Percentiles rank a stretch among this genome's conserved stretches.
phyloP scores from a whole-genome alignment of 2,329 filamentous ascomycete species.

The Exserohilum rostratum region DNA sequence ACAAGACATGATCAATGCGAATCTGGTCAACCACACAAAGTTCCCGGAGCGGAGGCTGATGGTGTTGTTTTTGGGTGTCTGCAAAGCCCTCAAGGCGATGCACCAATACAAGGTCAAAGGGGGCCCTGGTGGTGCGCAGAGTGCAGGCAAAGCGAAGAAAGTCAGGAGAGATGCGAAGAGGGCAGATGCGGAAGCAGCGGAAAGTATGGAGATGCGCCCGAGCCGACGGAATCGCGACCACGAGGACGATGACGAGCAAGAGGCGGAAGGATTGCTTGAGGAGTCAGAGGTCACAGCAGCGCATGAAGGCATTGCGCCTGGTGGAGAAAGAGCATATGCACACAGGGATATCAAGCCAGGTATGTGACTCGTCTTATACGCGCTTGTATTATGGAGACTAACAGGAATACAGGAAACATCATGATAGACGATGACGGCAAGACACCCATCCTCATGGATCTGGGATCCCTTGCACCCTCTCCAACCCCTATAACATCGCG shows the following conservation, averaged over 20 bases:
- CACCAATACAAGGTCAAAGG: constrained; percentile 78
- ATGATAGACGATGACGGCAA: constrained; percentile 95
- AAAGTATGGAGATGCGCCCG: constrained; percentile 50
- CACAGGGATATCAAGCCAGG: constrained; percentile 98
- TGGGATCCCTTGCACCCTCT: constrained; percentile 86
- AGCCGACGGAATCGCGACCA: constrained; percentile 45
- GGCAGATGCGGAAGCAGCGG: constrained; percentile 59
- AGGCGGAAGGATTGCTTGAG: constrained; percentile 84
- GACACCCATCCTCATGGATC: constrained; percentile 93
- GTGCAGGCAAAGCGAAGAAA: constrained; percentile 61
- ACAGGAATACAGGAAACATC: constrained; percentile 73
- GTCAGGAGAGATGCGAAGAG: constrained; percentile 62
- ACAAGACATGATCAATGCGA: constrained; percentile 98
- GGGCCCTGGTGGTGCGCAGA: constrained; percentile 58
- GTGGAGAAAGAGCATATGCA: constrained; percentile 79
- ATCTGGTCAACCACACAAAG: constrained; percentile 89
- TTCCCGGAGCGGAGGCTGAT: constrained; percentile 90
- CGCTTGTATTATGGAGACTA: constrained; percentile 4
- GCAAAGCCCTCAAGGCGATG: constrained; percentile 85
- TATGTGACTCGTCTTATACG: constrained; percentile 51
- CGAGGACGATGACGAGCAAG: constrained; percentile 73
- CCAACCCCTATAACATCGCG: constrained; percentile 89
- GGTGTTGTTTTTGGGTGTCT: constrained; percentile 90
- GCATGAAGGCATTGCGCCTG: constrained; percentile 71
- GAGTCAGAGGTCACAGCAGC: constrained; percentile 73